Conservation (phyloP, 1,284 basidiomycete genomes). For the Melampsora americana region DNA sequence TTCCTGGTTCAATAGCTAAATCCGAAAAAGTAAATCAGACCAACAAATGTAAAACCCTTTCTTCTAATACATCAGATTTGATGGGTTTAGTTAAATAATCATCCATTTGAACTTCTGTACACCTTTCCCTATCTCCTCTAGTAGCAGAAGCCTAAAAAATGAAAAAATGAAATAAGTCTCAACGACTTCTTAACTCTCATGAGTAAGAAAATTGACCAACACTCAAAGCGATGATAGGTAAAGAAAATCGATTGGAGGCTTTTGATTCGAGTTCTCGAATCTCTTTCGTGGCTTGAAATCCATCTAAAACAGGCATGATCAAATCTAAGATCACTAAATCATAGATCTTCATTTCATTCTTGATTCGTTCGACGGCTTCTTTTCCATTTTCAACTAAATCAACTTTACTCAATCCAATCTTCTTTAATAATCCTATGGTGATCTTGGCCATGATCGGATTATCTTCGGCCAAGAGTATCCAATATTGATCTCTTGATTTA, state of each 20-base stretch:
- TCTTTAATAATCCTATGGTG: constrained; percentile 51
- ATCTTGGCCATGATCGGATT: constrained; percentile 53
- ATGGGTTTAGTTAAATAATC: constrained; percentile 53
- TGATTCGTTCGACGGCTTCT: constrained; percentile 34
- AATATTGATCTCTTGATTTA: constrained; percentile 51
- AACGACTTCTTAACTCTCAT: not conserved
- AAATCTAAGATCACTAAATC: constrained; percentile 47
- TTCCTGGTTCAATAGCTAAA: too few species aligned
- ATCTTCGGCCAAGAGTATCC: constrained; percentile 53
- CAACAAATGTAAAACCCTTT: constrained; percentile 20
- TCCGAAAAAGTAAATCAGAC: not conserved
- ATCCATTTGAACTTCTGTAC: constrained; percentile 48
- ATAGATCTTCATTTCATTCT: constrained; percentile 45
- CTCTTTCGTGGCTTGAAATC: constrained; percentile 17
- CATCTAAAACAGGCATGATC: constrained; percentile 27
- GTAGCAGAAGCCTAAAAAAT: constrained; percentile 51
- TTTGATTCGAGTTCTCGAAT: constrained; percentile 21
- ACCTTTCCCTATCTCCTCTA: constrained; percentile 52
- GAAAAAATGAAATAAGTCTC: not conserved
- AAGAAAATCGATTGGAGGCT: not conserved
- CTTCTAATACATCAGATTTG: constrained; percentile 50
- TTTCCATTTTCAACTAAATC: constrained; percentile 51
- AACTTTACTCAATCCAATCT: constrained; percentile 51
- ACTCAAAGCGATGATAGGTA: constrained; percentile 29
- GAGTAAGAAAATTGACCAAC: not conserved